Evolutionary conservation across 1,284 basidiomycete species (phyloP), one percentile per base, ranked within the genome.

Genomic region (Sanguinoderma infundibulare): DNA sequence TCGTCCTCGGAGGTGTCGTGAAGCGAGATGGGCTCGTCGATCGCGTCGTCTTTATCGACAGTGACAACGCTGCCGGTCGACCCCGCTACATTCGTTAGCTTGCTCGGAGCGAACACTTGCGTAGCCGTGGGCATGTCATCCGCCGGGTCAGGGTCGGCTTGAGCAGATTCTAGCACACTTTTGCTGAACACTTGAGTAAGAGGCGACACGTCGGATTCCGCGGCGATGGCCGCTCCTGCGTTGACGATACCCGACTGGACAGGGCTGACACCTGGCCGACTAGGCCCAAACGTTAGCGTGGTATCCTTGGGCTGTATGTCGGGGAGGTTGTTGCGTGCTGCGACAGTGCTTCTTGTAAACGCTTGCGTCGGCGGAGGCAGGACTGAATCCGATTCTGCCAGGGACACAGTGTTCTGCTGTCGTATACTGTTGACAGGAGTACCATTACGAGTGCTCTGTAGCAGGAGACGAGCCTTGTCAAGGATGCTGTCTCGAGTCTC

Each of bases 401-500:
- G 22, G 34, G n/a, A 17, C n/a, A 15, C 28, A 35, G 28, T 17
- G 22, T 9, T 14, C 14, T 3, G 36, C 39, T 32, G 10, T 12
- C 26, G 9, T 9, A 42, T n/a, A 17, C 17, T 42, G 26, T n/a
- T 3, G 40, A 2, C 34, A 34, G 9, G 24, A 17, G 2, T 28
- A 30, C 38, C 40, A 30, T 39, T 55, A 22, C 34, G 44, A 5
- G 54, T 49, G 26, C 47, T 35, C 34, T 55, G 49, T 6, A 65
- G 39, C n/a, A 63, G 59, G 35, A 59, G 63, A 15, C 78, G 79
- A 5, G 90, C 90, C 66, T 79, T 82, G 56, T 79, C 77, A 35
- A 87, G 67, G 58, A 91, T 91, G 36, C 63, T 72, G 30, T 78
- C 73, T 7, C 87, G 83, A 3, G 81, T 86, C 47, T 83, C 78